These are phyloP conservation scores for Tieghemiomyces parasiticus DNA, from an alignment of 192 early-diverging fungal genomes.

Conservation along the genomic window DNA sequence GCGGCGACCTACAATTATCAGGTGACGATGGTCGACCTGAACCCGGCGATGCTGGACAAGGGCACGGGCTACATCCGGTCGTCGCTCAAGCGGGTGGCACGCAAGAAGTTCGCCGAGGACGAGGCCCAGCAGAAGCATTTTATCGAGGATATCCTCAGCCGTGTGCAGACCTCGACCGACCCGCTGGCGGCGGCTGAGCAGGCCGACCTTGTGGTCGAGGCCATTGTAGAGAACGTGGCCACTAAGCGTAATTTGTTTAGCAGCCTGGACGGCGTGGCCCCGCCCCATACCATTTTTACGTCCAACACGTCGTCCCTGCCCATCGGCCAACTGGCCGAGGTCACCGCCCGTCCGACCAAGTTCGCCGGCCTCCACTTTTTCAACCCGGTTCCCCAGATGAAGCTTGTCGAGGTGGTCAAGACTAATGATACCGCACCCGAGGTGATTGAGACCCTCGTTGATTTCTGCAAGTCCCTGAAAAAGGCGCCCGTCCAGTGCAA, in stretches of 20 bases:
- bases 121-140: slow-evolving; percentile 37
- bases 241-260: slow-evolving; percentile 75
- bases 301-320: slow-evolving; percentile 90
- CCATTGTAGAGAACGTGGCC: slow-evolving; percentile 86
- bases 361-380: slow-evolving; percentile 94
- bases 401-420: slow-evolving; percentile 86
- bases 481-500: slow-evolving; percentile 89
- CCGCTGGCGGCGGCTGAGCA: slow-evolving; percentile 37
- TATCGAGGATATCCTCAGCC: slow-evolving; percentile 52
- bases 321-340: slow-evolving; percentile 66
- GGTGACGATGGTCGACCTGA: slow-evolving; percentile 81
- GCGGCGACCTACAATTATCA: slow-evolving; percentile 63
- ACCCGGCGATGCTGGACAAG: slow-evolving; percentile 49
- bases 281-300: slow-evolving; percentile 57
- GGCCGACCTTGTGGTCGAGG: slow-evolving; percentile 83
- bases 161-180: slow-evolving; percentile 51
- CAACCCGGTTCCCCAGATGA: slow-evolving; percentile 99
- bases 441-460: slow-evolving; percentile 46
- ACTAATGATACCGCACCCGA: slow-evolving; percentile 41
- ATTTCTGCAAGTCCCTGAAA: slow-evolving; percentile 55
- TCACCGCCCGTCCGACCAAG: slow-evolving; percentile 30
- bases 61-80: slow-evolving; percentile 67
- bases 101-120: slow-evolving; percentile 73
- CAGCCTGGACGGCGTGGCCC: slow-evolving; percentile 52
- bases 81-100: slow-evolving; percentile 79